A percentile compares a stretch with the other conserved stretches of the same genome.
These are phyloP conservation scores for Ophioceras dolichostomum DNA, from an alignment of 2,329 filamentous ascomycete genomes.

Conservation along the genomic window DNA sequence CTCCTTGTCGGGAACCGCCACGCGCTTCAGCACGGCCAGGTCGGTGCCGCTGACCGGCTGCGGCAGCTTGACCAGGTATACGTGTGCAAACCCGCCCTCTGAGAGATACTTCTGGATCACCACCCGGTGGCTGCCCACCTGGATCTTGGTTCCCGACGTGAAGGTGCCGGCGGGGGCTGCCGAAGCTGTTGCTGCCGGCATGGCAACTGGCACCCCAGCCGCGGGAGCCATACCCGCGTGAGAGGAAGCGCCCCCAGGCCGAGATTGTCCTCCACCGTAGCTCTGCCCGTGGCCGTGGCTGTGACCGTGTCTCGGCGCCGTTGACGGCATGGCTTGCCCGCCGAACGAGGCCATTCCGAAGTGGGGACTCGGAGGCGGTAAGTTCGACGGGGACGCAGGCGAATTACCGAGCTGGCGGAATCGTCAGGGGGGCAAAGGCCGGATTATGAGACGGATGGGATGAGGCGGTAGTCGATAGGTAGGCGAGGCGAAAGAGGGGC, in stretches of 20 bases:
- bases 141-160: conserved; percentile 86
- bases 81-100: conserved; percentile 95
- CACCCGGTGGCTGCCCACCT: conserved; percentile 84
- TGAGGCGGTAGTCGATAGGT: too few species aligned
- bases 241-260: too few species aligned
- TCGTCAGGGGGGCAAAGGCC: too few species aligned
- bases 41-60: conserved; percentile 67
- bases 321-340: conserved; percentile 7
- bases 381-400: neutral
- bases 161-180: conserved; percentile 70
- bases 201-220: too few species aligned
- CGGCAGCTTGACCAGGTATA: conserved; percentile 86
- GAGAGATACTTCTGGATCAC: conserved; percentile 96
- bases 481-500: too few species aligned
- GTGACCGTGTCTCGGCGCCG: neutral
- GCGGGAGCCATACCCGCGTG: too few species aligned
- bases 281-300: neutral
- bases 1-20: conserved; percentile 93
- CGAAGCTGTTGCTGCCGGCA: conserved; percentile 21
- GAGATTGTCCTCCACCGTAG: neutral
- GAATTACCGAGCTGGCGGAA: too few species aligned
- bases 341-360: conserved; percentile 9
- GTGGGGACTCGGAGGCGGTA: neutral
- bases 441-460: too few species aligned
- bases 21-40: conserved; percentile 79